These are phyloP conservation scores for Colletotrichum siamense DNA, from an alignment of 2,329 filamentous ascomycete genomes.

Conservation along the genomic window DNA sequence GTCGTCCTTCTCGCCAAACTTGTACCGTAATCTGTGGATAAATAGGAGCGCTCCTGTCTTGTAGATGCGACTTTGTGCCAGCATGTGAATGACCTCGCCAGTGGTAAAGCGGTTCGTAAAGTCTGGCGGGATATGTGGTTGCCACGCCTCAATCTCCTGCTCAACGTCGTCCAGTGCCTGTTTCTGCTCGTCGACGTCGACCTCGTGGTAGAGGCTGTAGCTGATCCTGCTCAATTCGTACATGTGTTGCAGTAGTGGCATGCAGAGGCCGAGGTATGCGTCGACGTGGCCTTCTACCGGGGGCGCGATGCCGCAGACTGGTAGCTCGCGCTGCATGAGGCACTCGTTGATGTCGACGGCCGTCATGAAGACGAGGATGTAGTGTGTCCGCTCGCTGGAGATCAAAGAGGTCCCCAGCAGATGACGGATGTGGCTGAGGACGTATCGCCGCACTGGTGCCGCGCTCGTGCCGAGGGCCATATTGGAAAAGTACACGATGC, in stretches of 20 bases:
- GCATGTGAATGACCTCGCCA: conserved; percentile 30
- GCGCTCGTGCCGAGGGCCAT: conserved; percentile 20
- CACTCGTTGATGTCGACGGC: conserved; percentile 30
- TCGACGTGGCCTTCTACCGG: conserved; percentile 24
- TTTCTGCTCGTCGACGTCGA: conserved; percentile 8
- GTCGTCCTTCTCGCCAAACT: conserved; percentile 24
- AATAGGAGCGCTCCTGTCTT: conserved; percentile 27
- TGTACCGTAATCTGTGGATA: conserved; percentile 26
- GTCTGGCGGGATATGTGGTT: conserved; percentile 25
- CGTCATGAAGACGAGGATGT: conserved; percentile 24
- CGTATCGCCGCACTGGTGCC: conserved; percentile 11
- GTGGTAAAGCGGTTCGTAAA: conserved; percentile 24
- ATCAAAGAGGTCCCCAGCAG: conserved; percentile 7
- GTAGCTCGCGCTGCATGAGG: conserved; percentile 25
- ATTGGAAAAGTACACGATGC: conserved; percentile 17
- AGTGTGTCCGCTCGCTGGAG: conserved; percentile 9
- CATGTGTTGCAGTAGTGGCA: conserved; percentile 27
- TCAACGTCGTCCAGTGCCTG: conserved; percentile 20
- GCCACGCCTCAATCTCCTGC: conserved; percentile 22
- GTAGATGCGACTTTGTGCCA: conserved; percentile 31
- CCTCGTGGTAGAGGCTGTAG: conserved; percentile 17
- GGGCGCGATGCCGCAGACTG: conserved; percentile 25
- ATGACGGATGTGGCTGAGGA: conserved; percentile 17
- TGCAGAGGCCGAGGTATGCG: conserved; percentile 29
- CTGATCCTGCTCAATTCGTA: conserved; percentile 30